Conservation (phyloP, 1,284 basidiomycete species). For the Rhodotorula sp. region DNA sequence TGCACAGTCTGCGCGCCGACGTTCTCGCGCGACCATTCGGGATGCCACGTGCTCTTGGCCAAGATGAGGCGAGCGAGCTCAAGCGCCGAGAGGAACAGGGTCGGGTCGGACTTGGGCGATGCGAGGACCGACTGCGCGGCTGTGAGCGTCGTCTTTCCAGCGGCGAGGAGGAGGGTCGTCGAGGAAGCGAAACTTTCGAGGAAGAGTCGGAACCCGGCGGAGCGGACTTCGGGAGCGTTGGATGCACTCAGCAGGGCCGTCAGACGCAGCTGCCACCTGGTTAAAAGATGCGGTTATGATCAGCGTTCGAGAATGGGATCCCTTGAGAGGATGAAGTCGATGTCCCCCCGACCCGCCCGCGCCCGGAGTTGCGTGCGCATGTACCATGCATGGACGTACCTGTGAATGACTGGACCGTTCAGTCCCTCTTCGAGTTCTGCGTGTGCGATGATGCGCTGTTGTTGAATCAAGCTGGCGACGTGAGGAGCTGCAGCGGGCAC, state of each 20-base stretch:
- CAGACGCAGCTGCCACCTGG: constrained; percentile 37
- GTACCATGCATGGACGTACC: constrained; percentile 8
- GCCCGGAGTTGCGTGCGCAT: neutral
- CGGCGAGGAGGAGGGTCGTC: constrained; percentile 19
- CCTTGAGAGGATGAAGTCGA: neutral
- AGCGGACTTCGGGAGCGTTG: constrained; percentile 18
- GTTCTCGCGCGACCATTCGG: constrained; percentile 40
- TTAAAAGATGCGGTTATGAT: neutral
- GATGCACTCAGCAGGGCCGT: constrained; percentile 20
- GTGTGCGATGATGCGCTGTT: constrained; percentile 8
- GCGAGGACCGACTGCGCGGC: constrained; percentile 19
- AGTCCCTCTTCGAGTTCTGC: constrained; percentile 25
- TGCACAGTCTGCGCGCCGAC: constrained; percentile 36
- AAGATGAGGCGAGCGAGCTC: constrained; percentile 25
- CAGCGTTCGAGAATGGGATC: neutral
- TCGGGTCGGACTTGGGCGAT: constrained; percentile 21
- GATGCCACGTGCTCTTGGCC: constrained; percentile 31
- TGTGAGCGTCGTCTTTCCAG: constrained; percentile 21
- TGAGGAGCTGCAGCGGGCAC: constrained; percentile 2
- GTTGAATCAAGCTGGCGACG: neutral
- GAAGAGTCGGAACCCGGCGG: constrained; percentile 31
- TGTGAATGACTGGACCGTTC: constrained; percentile 26
- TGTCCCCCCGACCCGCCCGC: neutral
- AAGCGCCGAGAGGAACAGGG: constrained; percentile 25
- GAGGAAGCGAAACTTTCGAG: constrained; percentile 28